These are phyloP conservation scores for Rhizoclosmatium globosum DNA, from an alignment of 192 early-diverging fungal genomes.

Conservation along the genomic window DNA sequence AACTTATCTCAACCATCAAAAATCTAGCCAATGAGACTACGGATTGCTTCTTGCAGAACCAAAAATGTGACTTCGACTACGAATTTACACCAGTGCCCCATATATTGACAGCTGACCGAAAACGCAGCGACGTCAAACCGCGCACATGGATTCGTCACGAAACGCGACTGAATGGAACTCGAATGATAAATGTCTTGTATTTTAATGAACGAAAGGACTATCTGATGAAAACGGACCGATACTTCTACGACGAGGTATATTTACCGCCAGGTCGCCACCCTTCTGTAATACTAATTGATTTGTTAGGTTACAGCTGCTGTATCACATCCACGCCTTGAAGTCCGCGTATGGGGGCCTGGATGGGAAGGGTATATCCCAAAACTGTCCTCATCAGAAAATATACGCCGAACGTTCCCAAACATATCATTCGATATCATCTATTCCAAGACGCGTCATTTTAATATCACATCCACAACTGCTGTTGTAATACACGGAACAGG, in stretches of 20 bases:
- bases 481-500: constrained; percentile 24
- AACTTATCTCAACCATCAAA: no score
- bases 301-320: constrained; percentile 5
- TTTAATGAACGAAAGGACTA: constrained; percentile 22
- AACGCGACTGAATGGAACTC: neutral
- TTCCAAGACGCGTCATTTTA: constrained; percentile 18
- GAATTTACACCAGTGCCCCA: neutral
- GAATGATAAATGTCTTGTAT: constrained; percentile 13
- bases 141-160: neutral
- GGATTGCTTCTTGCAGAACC: neutral
- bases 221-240: constrained; percentile 26
- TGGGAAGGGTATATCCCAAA: constrained; percentile 3
- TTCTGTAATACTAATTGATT: neutral
- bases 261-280: neutral
- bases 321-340: neutral
- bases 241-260: constrained; percentile 28
- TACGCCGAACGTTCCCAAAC: constrained; percentile 5
- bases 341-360: constrained; percentile 21
- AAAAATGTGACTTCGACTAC: neutral
- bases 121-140: neutral
- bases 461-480: constrained; percentile 4
- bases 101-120: neutral
- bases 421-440: constrained; percentile 27
- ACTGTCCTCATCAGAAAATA: constrained; percentile 13
- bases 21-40: no score